These are phyloP conservation scores for Phytophthora pini DNA, from an alignment of 352 stramenopile genomes.

Conservation along the genomic window DNA sequence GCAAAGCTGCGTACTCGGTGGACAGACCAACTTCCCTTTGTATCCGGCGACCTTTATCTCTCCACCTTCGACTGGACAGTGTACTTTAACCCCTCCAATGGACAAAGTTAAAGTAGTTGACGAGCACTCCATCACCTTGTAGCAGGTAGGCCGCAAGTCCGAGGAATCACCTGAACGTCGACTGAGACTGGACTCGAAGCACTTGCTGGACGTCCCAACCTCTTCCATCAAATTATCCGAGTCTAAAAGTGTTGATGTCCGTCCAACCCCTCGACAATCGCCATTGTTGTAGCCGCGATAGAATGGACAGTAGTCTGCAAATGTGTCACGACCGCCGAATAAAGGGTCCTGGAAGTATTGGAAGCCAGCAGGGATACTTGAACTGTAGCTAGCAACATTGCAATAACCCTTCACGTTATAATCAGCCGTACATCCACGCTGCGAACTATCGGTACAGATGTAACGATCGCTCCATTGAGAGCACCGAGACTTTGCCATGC, in stretches of 20 bases:
- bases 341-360: constrained; percentile 79
- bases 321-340: constrained; percentile 68
- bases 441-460: constrained; percentile 51
- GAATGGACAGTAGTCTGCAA: constrained; percentile 84
- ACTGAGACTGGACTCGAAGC: constrained; percentile 76
- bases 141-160: constrained; percentile 55
- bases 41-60: constrained; percentile 59
- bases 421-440: constrained; percentile 68
- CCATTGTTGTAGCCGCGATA: constrained; percentile 82
- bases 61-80: constrained; percentile 67
- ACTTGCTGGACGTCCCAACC: constrained; percentile 58
- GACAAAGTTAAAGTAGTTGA: constrained; percentile 46
- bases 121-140: constrained; percentile 61
- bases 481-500: constrained; percentile 61
- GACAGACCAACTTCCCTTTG: constrained; percentile 59
- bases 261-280: constrained; percentile 71
- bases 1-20: constrained; percentile 53
- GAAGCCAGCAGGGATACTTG: constrained; percentile 76
- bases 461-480: constrained; percentile 78
- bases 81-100: constrained; percentile 58
- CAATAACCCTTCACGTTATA: constrained; percentile 81
- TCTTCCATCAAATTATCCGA: constrained; percentile 63
- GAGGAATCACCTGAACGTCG: constrained; percentile 44
- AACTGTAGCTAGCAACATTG: constrained; percentile 68
- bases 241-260: constrained; percentile 42